Conservation (phyloP, 345 rosid species). For the Gynandropsis gynandra region DNA sequence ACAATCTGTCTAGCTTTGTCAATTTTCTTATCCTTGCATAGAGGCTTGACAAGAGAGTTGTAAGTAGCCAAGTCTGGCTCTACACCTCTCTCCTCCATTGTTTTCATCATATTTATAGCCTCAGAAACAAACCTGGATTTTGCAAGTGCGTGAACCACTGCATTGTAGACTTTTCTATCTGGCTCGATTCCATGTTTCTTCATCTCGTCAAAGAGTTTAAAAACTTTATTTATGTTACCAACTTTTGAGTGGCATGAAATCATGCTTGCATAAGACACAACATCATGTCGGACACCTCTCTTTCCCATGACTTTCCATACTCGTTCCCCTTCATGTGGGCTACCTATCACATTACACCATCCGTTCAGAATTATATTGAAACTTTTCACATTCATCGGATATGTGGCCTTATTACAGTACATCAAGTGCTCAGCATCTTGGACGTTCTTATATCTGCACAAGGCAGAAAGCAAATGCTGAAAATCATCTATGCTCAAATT, state of each 20-base stretch:
- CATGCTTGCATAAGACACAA: slow-evolving; percentile 62
- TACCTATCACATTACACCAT: slow-evolving; percentile 79
- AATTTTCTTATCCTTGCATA: slow-evolving; percentile 52
- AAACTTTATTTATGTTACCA: slow-evolving; percentile 57
- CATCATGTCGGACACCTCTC: slow-evolving; percentile 53
- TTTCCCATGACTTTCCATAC: slow-evolving; percentile 84
- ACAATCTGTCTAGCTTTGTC: slow-evolving; percentile 56
- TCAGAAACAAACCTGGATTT: slow-evolving; percentile 64
- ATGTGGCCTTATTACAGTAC: slow-evolving; percentile 57
- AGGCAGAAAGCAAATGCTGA: slow-evolving; percentile 82
- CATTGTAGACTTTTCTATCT: slow-evolving; percentile 81
- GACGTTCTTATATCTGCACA: slow-evolving; percentile 86
- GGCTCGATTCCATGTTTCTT: slow-evolving; percentile 51
- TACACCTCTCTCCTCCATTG: slow-evolving; percentile 72
- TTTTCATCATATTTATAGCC: slow-evolving; percentile 53
- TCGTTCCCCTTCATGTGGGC: slow-evolving; percentile 67
- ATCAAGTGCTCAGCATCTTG: slow-evolving; percentile 89
- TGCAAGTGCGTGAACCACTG: slow-evolving; percentile 72
- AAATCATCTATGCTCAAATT: slow-evolving; percentile 67
- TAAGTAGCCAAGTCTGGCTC: slow-evolving; percentile 58
- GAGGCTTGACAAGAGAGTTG: slow-evolving; percentile 75
- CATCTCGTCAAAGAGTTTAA: slow-evolving; percentile 58
- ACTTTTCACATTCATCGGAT: slow-evolving; percentile 68
- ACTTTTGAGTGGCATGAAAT: slow-evolving; percentile 79
- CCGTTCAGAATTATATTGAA: slow-evolving; percentile 80